Conservation (phyloP, 2,329 filamentous ascomycete species). For the Verticillium dahliae region DNA sequence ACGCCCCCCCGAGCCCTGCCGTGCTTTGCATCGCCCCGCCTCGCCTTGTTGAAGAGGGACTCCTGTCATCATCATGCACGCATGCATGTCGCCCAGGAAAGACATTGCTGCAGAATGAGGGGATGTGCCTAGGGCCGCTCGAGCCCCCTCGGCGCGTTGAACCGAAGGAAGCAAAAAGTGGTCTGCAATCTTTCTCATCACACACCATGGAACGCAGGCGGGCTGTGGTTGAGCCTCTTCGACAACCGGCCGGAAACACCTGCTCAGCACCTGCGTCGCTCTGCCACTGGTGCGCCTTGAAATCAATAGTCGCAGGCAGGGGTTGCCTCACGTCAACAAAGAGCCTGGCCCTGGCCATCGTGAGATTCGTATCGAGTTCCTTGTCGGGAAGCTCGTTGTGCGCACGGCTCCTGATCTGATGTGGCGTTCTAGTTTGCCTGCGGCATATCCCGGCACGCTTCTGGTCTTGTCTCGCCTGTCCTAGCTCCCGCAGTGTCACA, state of each 20-base stretch:
- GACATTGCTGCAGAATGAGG: background rate
- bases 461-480: background rate
- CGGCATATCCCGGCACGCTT: background rate
- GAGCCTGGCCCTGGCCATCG: background rate
- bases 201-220: background rate
- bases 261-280: background rate
- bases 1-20: background rate
- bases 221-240: background rate
- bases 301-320: background rate
- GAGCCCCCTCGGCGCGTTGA: background rate
- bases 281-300: background rate
- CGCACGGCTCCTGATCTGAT: background rate
- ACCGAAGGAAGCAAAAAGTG: background rate
- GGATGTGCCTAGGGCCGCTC: background rate
- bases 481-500: background rate
- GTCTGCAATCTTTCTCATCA: background rate
- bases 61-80: background rate
- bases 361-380: background rate
- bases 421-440: background rate
- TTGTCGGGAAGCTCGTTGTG: background rate
- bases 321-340: background rate
- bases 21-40: background rate
- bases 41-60: background rate
- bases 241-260: background rate
- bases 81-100: background rate